These are phyloP conservation scores for Colletotrichum neosansevieriae DNA, from an alignment of 2,329 filamentous ascomycete genomes.

Conservation along the genomic window DNA sequence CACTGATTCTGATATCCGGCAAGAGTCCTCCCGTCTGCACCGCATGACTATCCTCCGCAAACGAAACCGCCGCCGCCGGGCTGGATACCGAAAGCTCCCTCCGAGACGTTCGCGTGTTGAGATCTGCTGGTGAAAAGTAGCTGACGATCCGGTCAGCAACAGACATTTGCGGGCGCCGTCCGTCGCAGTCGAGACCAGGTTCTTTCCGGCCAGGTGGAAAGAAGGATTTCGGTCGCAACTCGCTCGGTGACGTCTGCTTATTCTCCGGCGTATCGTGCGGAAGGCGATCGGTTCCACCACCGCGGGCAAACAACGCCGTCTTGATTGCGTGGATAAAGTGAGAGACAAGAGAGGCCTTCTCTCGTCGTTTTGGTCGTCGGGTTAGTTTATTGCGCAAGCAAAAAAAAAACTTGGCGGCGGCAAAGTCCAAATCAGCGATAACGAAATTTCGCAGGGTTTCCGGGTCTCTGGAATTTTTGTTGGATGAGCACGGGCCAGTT, in stretches of 20 bases:
- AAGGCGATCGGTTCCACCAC: conserved; percentile 5
- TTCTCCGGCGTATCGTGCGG: conserved; percentile 3
- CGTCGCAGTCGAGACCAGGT: conserved; percentile 26
- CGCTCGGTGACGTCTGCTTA: conserved; percentile 11
- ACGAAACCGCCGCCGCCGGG: conserved; percentile 48
- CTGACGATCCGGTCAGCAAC: conserved; percentile 65
- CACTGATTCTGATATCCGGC: conserved; percentile 46
- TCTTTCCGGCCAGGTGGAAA: conserved; percentile 29
- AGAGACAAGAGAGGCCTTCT: conserved; percentile 23
- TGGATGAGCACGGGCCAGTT: conserved; percentile 32
- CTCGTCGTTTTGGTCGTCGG: conserved; percentile 30
- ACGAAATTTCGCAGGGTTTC: conserved; percentile 39
- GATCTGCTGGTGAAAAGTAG: conserved; percentile 60
- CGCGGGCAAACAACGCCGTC: neutral
- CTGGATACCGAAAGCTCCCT: conserved; percentile 39
- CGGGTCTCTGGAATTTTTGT: conserved; percentile 36
- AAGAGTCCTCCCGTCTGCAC: conserved; percentile 45
- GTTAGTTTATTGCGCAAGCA: conserved; percentile 26
- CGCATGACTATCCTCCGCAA: conserved; percentile 52
- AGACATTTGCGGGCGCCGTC: conserved; percentile 59
- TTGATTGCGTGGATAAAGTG: neutral
- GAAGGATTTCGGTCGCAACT: conserved; percentile 46
- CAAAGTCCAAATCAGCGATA: conserved; percentile 35
- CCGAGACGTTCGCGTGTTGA: conserved; percentile 43
- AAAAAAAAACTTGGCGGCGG: conserved; percentile 37